Evolutionary conservation across 176 grass and related monocot genomes (phyloP), one percentile per base, ranked within the genome.

Genomic region (Carex pumila): DNA sequence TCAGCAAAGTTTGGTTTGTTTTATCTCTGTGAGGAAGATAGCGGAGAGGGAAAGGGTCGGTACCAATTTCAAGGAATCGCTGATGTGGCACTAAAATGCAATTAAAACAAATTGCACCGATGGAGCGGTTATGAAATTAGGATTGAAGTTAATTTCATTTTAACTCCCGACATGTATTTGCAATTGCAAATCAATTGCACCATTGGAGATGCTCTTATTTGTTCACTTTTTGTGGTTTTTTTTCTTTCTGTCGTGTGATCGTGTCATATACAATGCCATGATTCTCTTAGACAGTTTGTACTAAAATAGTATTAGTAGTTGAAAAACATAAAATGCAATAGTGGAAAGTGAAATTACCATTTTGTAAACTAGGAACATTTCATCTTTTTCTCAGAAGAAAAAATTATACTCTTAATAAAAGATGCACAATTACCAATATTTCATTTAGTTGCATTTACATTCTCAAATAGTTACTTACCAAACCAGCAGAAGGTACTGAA

Each of bases 401-500:
- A 29, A 65, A 29, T 25, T 62, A 62, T 29, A 22, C n/a, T 65
- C 12, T 65, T 32, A 65, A 65, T 67, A 67, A 36, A 67, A 36
- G 30, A 65, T 12, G 5, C 17, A 54, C 47, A 30, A 75, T 75
- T 50, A 54, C 68, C 47, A 74, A 53, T 13, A 29, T 55, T 56
- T 57, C 49, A 56, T 9, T 78, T 32, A 56, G 52, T 78, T 1
- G 2, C 52, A 57, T 78, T 34, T 34, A 56, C 32, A 55, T 14
- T 78, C 54, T 78, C 4, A 17, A 12, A 15, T 53, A 68, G 5
- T 83, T 47, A 81, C 91, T 88, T 79, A 99, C 96, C 91, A 92
- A 86, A 67, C 88, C 87, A 59, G 19, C 85, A 70, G 86, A 95
- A 86, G 96, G 96, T 66, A 99, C 88, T 39, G 68, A 89, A 76